Conservation (phyloP, 1,284 basidiomycete species). For the Microbotryomycetes sp. region DNA sequence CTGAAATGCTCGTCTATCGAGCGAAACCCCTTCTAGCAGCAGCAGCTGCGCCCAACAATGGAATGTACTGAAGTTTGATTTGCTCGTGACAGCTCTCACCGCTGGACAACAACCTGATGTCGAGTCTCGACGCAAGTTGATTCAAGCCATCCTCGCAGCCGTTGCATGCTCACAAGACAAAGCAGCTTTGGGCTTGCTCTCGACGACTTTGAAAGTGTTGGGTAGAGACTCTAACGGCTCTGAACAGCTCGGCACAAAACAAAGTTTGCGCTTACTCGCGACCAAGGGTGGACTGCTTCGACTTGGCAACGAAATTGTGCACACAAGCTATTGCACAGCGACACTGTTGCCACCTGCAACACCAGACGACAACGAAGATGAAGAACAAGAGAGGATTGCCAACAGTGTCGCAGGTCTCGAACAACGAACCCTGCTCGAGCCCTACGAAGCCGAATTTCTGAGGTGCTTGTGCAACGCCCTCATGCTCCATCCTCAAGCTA, state of each 20-base stretch:
- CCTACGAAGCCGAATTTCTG: slow-evolving; percentile 20
- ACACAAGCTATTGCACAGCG: not conserved
- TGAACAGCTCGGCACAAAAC: slow-evolving; percentile 17
- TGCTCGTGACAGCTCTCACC: not conserved
- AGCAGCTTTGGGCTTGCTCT: not conserved
- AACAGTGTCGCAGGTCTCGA: not conserved
- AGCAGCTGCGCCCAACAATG: too few relatives aligned
- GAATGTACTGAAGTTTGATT: too few relatives aligned
- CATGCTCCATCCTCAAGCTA: slow-evolving; percentile 26
- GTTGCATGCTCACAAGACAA: not conserved
- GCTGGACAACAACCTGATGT: not conserved
- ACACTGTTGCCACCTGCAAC: not conserved
- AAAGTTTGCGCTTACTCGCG: slow-evolving; percentile 11
- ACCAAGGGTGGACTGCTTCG: slow-evolving; percentile 18
- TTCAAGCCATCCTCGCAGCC: not conserved
- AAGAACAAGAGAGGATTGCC: not conserved
- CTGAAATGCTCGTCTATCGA: too few relatives aligned
- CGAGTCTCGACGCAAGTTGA: not conserved
- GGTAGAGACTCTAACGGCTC: slow-evolving; percentile 23
- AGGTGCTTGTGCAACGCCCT: slow-evolving; percentile 32
- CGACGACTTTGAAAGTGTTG: slow-evolving; percentile 22
- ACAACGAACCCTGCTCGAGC: slow-evolving; percentile 12
- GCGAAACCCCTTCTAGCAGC: too few relatives aligned
- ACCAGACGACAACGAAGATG: not conserved
- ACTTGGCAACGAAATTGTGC: not conserved